Percentiles rank a stretch among this genome's conserved stretches.
These are phyloP conservation scores for Mrakia frigida DNA, from an alignment of 768 basidiomycete species.

Conservation along the genomic window DNA sequence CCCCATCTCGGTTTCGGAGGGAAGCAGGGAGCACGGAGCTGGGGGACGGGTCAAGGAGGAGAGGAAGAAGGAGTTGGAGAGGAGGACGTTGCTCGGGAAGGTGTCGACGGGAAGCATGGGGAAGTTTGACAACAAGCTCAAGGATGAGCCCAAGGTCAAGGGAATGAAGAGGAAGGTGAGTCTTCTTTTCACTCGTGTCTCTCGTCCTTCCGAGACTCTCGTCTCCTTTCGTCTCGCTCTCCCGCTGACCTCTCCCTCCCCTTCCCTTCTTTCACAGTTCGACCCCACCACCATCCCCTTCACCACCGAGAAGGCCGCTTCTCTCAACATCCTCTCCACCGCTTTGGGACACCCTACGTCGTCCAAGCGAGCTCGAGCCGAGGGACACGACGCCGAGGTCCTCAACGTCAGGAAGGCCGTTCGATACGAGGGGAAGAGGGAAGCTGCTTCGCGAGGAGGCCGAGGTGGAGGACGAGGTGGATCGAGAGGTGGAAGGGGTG, in stretches of 20 bases:
- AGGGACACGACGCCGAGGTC: conserved; percentile 49
- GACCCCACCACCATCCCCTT: conserved; percentile 66
- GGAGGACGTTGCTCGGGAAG: conserved; percentile 67
- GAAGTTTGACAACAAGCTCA: conserved; percentile 75
- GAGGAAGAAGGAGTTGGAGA: conserved; percentile 69
- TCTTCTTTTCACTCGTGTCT: not conserved
- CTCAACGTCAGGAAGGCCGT: conserved; percentile 88
- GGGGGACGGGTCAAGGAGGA: conserved; percentile 44
- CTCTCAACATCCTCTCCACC: conserved; percentile 68
- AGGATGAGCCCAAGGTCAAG: conserved; percentile 79
- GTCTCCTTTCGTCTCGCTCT: too few species aligned
- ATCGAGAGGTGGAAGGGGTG: conserved; percentile 36
- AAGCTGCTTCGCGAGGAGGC: conserved; percentile 53
- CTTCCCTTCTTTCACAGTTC: conserved; percentile 55
- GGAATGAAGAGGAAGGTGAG: conserved; percentile 89
- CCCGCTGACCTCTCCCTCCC: not conserved
- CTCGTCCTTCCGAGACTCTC: not conserved
- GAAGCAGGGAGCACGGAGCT: conserved; percentile 8
- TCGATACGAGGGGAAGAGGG: conserved; percentile 65
- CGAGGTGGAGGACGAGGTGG: conserved; percentile 46
- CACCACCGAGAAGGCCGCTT: conserved; percentile 61
- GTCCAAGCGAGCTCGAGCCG: conserved; percentile 56
- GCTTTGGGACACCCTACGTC: conserved; percentile 59
- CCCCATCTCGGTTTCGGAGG: conserved; percentile 24
- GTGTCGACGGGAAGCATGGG: conserved; percentile 93